Percentiles rank a stretch among this genome's conserved stretches.
phyloP scores from a whole-genome alignment of 495 filamentous ascomycete genomes.

The Glutinoglossum americanum region DNA sequence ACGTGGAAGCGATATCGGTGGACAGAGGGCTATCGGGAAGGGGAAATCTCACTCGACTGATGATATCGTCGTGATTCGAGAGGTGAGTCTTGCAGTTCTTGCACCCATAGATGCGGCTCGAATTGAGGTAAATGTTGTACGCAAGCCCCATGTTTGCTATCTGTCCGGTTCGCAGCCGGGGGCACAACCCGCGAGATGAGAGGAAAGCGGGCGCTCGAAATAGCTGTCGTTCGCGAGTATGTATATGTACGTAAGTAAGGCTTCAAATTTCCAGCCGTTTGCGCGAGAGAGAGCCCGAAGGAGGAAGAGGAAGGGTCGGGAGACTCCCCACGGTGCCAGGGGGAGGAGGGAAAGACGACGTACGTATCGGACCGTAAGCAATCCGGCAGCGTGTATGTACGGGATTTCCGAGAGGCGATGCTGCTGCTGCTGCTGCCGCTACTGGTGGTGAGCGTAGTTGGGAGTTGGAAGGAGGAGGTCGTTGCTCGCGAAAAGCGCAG shows the following conservation, averaged over 20 bases:
- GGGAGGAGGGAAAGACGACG: no score
- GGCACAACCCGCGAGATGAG: background rate
- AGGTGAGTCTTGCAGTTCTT: constrained; percentile 91
- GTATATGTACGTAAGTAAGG: no score
- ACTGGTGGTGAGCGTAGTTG: background rate
- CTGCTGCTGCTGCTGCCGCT: background rate
- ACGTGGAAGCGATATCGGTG: no score
- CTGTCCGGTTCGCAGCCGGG: background rate
- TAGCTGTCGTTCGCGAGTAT: no score
- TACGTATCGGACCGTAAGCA: no score
- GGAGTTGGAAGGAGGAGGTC: background rate
- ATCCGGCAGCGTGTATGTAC: background rate
- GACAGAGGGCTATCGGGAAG: no score
- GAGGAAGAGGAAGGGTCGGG: no score
- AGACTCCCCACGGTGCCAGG: no score
- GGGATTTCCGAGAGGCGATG: background rate
- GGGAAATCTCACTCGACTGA: constrained; percentile 50
- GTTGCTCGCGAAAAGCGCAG: background rate
- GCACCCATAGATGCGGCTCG: constrained; percentile 82
- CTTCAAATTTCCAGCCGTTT: no score
- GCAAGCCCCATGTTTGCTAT: constrained; percentile 56
- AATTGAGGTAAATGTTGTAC: constrained; percentile 90
- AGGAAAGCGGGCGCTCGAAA: background rate
- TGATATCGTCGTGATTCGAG: constrained; percentile 84
- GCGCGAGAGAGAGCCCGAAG: no score